These are phyloP conservation scores for Alternaria sp. DNA, from an alignment of 2,329 filamentous ascomycete species.

Conservation along the genomic window DNA sequence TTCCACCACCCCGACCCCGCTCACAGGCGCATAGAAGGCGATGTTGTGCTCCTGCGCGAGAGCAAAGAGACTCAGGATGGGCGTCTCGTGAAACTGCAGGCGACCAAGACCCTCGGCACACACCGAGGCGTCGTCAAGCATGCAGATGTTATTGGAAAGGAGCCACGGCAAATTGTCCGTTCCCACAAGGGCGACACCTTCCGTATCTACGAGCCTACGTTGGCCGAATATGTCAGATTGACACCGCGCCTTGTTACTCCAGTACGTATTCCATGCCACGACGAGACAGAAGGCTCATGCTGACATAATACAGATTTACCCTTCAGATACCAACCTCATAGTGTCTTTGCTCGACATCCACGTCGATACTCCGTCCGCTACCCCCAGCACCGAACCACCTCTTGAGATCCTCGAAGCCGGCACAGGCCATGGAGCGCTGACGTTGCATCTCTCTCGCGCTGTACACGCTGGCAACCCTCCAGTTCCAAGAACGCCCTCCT, in stretches of 20 bases:
- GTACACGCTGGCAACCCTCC: constrained; percentile 74
- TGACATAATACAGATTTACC: constrained; percentile 66
- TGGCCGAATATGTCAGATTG: constrained; percentile 75
- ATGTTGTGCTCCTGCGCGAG: constrained; percentile 52
- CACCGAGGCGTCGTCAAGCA: constrained; percentile 59
- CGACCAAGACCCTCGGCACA: constrained; percentile 42
- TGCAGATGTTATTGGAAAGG: constrained; percentile 68
- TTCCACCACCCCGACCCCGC: constrained; percentile 2
- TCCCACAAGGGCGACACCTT: constrained; percentile 61
- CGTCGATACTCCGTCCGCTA: constrained; percentile 51
- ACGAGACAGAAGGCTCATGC: not conserved
- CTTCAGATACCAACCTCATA: constrained; percentile 76
- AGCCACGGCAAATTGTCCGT: constrained; percentile 63
- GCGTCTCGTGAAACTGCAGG: constrained; percentile 49
- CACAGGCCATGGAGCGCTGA: constrained; percentile 82
- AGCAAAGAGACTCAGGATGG: constrained; percentile 48
- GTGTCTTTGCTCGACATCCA: constrained; percentile 79
- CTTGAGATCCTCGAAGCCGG: constrained; percentile 84
- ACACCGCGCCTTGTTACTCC: constrained; percentile 77
- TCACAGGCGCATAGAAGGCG: constrained; percentile 41
- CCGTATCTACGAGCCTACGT: constrained; percentile 67
- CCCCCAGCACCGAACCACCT: constrained; percentile 48
- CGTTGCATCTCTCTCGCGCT: constrained; percentile 75
- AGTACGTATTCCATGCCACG: constrained; percentile 52
- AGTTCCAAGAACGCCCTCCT: constrained; percentile 46